phyloP scores from a whole-genome alignment of 2,329 filamentous ascomycete species.

The Cladosporium sp. region DNA sequence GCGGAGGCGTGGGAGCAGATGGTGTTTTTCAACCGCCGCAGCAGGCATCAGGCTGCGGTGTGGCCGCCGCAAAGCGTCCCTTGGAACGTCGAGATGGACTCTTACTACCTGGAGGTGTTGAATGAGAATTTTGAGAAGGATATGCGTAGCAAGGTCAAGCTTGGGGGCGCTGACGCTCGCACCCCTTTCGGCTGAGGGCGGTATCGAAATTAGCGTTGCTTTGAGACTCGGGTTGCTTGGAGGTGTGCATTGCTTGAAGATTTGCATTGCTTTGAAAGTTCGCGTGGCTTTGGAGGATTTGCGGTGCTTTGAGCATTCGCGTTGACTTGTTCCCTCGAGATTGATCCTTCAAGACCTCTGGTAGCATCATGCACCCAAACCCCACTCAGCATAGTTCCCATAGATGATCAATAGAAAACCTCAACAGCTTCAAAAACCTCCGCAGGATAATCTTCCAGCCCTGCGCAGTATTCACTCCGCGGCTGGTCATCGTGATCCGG shows the following conservation, averaged over 20 bases:
- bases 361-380: background rate
- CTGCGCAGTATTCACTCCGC: background rate
- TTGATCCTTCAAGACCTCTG: background rate
- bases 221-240: background rate
- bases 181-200: background rate
- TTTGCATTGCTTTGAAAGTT: background rate
- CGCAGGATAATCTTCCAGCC: background rate
- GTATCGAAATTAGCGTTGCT: background rate
- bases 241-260: background rate
- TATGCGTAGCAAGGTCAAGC: background rate
- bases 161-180: background rate
- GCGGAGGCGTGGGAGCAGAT: background rate
- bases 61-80: background rate
- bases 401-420: conserved; percentile 1
- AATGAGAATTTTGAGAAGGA: background rate
- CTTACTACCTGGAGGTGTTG: background rate
- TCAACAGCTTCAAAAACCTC: background rate
- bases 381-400: background rate
- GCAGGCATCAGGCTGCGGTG: background rate
- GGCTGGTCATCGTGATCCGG: background rate
- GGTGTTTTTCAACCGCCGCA: background rate
- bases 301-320: background rate
- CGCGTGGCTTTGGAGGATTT: background rate
- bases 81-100: background rate
- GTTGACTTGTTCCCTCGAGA: background rate